Evolutionary conservation across 495 filamentous ascomycete species (phyloP), one percentile per base, ranked within the genome.

Genomic region (Neurospora tetrasperma): DNA sequence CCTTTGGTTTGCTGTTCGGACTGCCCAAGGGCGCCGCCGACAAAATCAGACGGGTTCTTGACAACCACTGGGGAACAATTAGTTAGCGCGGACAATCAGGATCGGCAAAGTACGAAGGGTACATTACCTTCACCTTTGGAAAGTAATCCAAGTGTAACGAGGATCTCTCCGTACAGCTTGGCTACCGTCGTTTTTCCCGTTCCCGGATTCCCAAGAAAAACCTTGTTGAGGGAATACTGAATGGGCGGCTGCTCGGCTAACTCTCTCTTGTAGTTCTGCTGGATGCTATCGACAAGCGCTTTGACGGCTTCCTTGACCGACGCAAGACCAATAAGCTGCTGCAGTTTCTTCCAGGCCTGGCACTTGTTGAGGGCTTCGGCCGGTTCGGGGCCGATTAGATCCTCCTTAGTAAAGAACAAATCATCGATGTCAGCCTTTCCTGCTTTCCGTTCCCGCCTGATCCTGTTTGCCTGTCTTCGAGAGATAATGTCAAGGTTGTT

Each of bases 141-240:
- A 5, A 93, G 78, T 42, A 89, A 69, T 0, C 90, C 89, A 16
- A 92, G 76, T 70, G 89, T 85, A 0, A 84, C 89, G 6, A 93
- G 78, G 14, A 92, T 89, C 74, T 87, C 81, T 0, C 89, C 90
- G 75, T 91, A 95, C 3, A 94, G 77, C 78, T 92, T 92, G 0
- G 90, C 92, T 0, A 95, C 90, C 0, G 90, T 87, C 0, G 92
- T 94, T 76, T 94, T 95, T 0, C 92, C 92, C 0, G 91, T 94
- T 2, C 91, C 92, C 1, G 91, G 92, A 42, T 83, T 85, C 2
- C 91, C 91, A 4, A 91, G 78, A 70, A 94, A 93, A 20, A 93
- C 88, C n/a, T 84, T 82, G 77, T 94, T 93, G 5, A 95, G 84
- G 3, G 83, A 88, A 44, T 86, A 88, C 66, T 89, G 79, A 4